Evolutionary conservation across 2,329 filamentous ascomycete species (phyloP).

Genomic region (Aspergillus sp.): DNA sequence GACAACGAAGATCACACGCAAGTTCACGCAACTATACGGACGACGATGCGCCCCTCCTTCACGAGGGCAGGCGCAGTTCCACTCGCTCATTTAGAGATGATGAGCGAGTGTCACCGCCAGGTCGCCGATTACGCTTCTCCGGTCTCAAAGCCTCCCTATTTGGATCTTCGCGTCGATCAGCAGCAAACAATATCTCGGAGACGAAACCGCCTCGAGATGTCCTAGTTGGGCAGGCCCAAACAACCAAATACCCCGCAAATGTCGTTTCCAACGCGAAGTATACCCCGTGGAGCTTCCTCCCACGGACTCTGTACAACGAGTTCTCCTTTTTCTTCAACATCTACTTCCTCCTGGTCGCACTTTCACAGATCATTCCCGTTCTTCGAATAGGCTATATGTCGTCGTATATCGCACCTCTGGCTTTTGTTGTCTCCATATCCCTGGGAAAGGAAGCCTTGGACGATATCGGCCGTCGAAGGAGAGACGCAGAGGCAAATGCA

Average conservation of each 20-base stretch:
- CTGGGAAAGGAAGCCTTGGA: conserved; percentile 95
- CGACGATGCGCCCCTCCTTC: conserved; percentile 73
- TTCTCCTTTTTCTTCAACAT: conserved; percentile 99
- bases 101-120: conserved; percentile 46
- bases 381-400: conserved; percentile 90
- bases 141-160: conserved; percentile 57
- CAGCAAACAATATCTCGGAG: conserved; percentile 38
- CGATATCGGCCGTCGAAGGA: conserved; percentile 78
- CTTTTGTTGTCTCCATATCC: conserved; percentile 87
- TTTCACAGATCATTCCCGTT: conserved; percentile 88
- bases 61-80: conserved; percentile 42
- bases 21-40: conserved; percentile 55
- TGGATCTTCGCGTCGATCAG: conserved; percentile 16
- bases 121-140: conserved; percentile 61
- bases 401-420: conserved; percentile 88
- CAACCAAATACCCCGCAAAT: conserved; percentile 80
- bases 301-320: conserved; percentile 93
- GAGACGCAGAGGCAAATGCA: conserved; percentile 92
- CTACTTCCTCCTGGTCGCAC: conserved; percentile 92
- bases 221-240: conserved; percentile 70
- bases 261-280: conserved; percentile 97
- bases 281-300: conserved; percentile 89
- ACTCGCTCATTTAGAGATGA: conserved; percentile 29
- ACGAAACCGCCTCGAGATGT: conserved; percentile 65
- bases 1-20: conserved; percentile 58